These are phyloP conservation scores for Podila horticola DNA, from an alignment of 192 early-diverging fungal species.

Conservation along the genomic window DNA sequence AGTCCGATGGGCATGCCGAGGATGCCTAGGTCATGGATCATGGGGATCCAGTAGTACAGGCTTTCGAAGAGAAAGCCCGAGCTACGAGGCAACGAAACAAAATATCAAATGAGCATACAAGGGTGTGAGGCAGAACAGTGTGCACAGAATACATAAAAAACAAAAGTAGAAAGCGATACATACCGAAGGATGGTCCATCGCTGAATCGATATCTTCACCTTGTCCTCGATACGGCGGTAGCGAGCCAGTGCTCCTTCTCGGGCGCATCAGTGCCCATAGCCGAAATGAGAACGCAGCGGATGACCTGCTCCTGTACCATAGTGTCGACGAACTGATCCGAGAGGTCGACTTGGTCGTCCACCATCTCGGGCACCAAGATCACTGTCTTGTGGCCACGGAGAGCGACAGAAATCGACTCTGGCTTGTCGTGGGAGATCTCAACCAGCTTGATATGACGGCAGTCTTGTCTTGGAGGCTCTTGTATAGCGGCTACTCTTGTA, in stretches of 20 bases:
- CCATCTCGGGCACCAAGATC: conserved; percentile 33
- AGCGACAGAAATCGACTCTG: conserved; percentile 8
- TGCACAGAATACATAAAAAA: neutral
- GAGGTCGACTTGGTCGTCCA: conserved; percentile 21
- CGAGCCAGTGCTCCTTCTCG: conserved; percentile 19
- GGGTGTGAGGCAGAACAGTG: neutral
- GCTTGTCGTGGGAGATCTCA: conserved; percentile 21
- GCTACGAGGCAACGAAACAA: neutral
- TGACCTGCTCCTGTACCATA: conserved; percentile 23
- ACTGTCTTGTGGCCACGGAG: conserved; percentile 29
- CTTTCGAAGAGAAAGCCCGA: conserved; percentile 35
- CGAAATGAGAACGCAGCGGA: conserved; percentile 36
- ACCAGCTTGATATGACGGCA: conserved; percentile 11
- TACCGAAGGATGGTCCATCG: conserved; percentile 42
- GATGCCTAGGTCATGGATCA: conserved; percentile 18
- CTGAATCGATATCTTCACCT: conserved; percentile 16
- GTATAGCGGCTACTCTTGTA: neutral
- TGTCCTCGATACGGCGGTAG: conserved; percentile 22
- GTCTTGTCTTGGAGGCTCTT: neutral
- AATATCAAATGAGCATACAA: neutral
- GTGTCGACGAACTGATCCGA: conserved; percentile 13
- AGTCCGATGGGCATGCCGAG: conserved; percentile 32
- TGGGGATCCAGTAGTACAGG: conserved; percentile 33
- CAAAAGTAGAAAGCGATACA: neutral
- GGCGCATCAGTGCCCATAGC: conserved; percentile 35